Base-by-base conservation (phyloP, 139 green algal genomes). In the Coelastrella sp. region DNA sequence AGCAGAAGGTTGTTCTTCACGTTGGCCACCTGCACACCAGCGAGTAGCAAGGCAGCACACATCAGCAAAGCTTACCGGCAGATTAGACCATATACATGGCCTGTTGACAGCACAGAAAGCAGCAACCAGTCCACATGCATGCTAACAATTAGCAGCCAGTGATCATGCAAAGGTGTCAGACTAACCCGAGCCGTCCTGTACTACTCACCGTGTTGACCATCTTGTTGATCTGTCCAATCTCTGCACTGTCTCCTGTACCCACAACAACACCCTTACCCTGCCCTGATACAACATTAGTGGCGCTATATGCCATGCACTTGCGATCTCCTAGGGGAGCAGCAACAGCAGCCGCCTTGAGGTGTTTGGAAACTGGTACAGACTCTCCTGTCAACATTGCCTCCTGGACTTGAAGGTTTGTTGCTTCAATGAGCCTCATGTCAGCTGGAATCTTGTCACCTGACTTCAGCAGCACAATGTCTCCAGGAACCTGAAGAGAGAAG, bases 301-400 rank as follows among this genome's bases (percentile, higher is more conserved):
- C 85, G 32, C 51, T 87, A 82, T 88, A 94, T n/a, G 57, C 63
- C 87, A 94, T 86, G 87, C 88, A 90, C 37, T 88, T 82, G 82
- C 87, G 81, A 51, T 92, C 81, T 17, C 88, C 86, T 72, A 89
- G 73, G 41, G 32, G 9, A 53, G 79, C 78, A 21, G n/a, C 5
- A 35, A 64, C 45, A 48, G 79, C 45, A 35, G 43, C 62, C 11
- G 83, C 25, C 1, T 63, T 27, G 76, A 87, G 77, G 25, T 66
- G 63, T 79, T 96, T 96, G 76, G 87, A 84, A 50, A 94, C 87
- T 15, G 93, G 89, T 59, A 94, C 88, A 48, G 91, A 95, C 88
- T 97, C 94, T 13, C 94, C 94, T 5, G 94, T 97, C 37, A 97
- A 84, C 60, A 91, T 92, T 5, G 94, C 88, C 69, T 97, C 92